phyloP scores from a whole-genome alignment of 441 rosid genomes.

The Euphorbia corollata region DNA sequence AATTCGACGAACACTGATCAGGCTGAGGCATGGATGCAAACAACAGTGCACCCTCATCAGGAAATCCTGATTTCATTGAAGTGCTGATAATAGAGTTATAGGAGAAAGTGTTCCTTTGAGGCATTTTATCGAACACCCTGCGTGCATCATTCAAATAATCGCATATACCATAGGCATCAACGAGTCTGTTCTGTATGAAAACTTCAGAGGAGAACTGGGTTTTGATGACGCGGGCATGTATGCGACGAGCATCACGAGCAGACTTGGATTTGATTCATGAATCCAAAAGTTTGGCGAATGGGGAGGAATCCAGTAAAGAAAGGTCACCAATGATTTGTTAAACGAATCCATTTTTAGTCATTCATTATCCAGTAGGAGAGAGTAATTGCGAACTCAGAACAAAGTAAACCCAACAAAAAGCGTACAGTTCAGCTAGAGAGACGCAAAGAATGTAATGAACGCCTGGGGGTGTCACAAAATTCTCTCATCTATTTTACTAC shows the following conservation, averaged over 20 bases:
- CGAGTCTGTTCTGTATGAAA: conserved; percentile 31
- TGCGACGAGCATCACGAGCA: conserved; percentile 28
- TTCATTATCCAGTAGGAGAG: conserved; percentile 28
- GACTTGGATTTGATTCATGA: conserved; percentile 38
- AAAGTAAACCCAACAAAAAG: no score
- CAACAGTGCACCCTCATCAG: conserved; percentile 41
- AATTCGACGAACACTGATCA: conserved; percentile 75
- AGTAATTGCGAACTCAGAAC: neutral
- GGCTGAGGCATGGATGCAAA: conserved; percentile 45
- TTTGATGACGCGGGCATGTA: conserved; percentile 52
- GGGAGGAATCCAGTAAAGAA: conserved; percentile 36
- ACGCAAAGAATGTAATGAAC: no score
- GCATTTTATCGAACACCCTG: conserved; percentile 5
- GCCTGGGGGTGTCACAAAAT: no score
- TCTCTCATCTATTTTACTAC: no score
- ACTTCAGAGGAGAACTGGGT: conserved; percentile 37
- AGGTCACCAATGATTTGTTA: conserved; percentile 31
- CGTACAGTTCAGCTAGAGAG: no score
- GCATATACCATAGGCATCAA: neutral
- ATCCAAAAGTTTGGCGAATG: conserved; percentile 56
- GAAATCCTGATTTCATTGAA: conserved; percentile 36
- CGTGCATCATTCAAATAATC: neutral
- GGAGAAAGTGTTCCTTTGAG: conserved; percentile 30
- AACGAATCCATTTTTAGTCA: conserved; percentile 38
- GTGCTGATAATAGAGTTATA: conserved; percentile 52